Conservation (phyloP, 768 basidiomycete species). For the Pleurotus giganteus region DNA sequence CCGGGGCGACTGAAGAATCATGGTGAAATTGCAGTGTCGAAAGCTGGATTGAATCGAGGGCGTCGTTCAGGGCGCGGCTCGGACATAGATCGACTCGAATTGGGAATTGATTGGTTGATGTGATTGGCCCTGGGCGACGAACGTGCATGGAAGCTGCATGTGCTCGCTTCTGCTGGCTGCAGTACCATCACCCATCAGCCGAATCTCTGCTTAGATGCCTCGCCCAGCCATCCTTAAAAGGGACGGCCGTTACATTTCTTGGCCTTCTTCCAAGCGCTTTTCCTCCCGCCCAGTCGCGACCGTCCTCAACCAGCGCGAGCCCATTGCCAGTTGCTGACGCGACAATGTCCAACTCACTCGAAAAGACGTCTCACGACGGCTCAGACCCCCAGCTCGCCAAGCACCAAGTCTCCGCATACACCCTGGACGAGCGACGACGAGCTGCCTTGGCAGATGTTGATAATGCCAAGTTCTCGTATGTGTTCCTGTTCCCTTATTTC, state of each 20-base stretch:
- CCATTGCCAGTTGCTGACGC: neutral
- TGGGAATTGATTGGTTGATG: slow-evolving; percentile 9
- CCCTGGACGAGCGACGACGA: slow-evolving; percentile 70
- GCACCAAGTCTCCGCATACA: slow-evolving; percentile 32
- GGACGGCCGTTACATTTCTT: neutral
- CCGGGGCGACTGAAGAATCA: no score
- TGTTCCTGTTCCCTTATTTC: slow-evolving; percentile 8
- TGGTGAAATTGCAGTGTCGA: no score
- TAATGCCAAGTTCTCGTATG: slow-evolving; percentile 80
- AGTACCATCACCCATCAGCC: no score
- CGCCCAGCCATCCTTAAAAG: slow-evolving; percentile 2
- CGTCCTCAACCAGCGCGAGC: neutral
- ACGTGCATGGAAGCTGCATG: slow-evolving; percentile 24
- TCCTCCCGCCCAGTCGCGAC: neutral
- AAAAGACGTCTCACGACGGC: slow-evolving; percentile 34
- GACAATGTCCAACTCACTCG: slow-evolving; percentile 14
- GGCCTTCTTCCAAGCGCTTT: slow-evolving; percentile 4
- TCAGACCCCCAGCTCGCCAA: slow-evolving; percentile 27
- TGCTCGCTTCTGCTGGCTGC: neutral
- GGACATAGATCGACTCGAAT: slow-evolving; percentile 3
- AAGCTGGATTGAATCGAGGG: neutral
- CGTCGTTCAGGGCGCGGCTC: neutral
- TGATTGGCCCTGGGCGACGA: slow-evolving; percentile 30
- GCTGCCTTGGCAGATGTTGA: slow-evolving; percentile 86
- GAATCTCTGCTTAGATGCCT: slow-evolving; percentile 6